phyloP scores from a whole-genome alignment of 805 yeast species.

The Candida hispaniensis region DNA sequence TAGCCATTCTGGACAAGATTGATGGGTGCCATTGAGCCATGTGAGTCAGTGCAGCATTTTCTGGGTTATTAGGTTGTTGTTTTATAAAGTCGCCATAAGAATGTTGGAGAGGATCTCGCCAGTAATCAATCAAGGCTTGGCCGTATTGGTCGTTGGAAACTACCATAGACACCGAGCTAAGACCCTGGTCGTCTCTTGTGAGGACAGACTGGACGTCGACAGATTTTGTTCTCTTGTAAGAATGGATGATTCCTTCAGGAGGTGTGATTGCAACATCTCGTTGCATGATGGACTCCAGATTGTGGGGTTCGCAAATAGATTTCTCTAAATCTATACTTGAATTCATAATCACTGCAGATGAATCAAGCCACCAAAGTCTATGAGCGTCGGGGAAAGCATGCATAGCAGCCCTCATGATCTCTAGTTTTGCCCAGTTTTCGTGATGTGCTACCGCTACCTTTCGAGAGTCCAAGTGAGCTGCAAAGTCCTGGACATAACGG shows the following conservation, averaged over 20 bases:
- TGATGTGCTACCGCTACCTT: conserved; percentile 14
- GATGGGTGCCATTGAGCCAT: conserved; percentile 92
- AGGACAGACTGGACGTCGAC: conserved; percentile 47
- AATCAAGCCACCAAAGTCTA: conserved; percentile 79
- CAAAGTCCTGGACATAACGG: conserved; percentile 77
- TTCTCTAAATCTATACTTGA: conserved; percentile 47
- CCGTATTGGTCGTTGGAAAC: conserved; percentile 55
- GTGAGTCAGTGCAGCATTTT: conserved; percentile 56
- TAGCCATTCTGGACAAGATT: conserved; percentile 56
- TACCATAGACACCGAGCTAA: conserved; percentile 65
- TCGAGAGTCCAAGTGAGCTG: conserved; percentile 19
- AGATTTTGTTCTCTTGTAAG: conserved; percentile 51
- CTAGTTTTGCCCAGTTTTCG: conserved; percentile 50
- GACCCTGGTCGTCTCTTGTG: conserved; percentile 55
- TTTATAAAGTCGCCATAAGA: conserved; percentile 47
- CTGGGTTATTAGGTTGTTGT: conserved; percentile 29
- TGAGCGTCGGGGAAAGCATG: conserved; percentile 85
- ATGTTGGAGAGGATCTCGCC: conserved; percentile 65
- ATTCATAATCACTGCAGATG: conserved; percentile 63
- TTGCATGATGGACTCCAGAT: conserved; percentile 51
- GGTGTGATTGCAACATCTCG: conserved; percentile 62
- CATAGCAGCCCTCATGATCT: conserved; percentile 76
- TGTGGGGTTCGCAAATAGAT: conserved; percentile 49
- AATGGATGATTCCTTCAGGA: conserved; percentile 31
- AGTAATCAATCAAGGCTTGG: conserved; percentile 60